phyloP scores from a whole-genome alignment of 148 eudicot species.

The Vaccinium myrtillus region DNA sequence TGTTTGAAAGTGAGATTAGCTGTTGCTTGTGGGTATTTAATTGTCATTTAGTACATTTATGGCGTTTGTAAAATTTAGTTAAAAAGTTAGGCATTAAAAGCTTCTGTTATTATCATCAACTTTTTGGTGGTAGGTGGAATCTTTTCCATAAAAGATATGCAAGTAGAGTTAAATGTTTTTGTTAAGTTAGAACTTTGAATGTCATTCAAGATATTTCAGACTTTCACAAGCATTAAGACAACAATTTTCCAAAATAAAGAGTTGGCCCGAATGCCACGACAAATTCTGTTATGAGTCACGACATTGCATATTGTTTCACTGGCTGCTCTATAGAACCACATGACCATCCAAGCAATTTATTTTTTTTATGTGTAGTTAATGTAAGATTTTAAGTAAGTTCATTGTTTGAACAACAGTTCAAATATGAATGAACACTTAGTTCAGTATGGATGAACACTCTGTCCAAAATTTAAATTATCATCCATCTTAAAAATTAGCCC shows the following conservation, averaged over 20 bases:
- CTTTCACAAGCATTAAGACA: neutral
- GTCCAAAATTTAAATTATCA: too few species aligned
- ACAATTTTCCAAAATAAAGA: neutral
- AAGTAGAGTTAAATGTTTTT: neutral
- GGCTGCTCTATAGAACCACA: too few species aligned
- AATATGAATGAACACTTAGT: too few species aligned
- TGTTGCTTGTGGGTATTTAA: neutral
- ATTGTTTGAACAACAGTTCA: too few species aligned
- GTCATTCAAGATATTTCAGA: too few species aligned
- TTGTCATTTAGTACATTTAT: neutral
- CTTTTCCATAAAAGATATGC: neutral
- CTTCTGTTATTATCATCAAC: neutral
- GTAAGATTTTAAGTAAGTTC: too few species aligned
- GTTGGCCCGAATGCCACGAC: neutral
- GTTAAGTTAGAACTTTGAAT: neutral
- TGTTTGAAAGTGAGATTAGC: neutral
- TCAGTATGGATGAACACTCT: too few species aligned
- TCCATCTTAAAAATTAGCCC: too few species aligned
- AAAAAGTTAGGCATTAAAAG: neutral
- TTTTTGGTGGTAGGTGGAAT: neutral
- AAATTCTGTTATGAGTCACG: neutral
- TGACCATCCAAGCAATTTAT: too few species aligned
- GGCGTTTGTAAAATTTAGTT: neutral
- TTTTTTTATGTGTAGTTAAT: too few species aligned
- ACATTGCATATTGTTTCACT: neutral